Percentiles rank a stretch among this genome's conserved stretches.
These are phyloP conservation scores for Emydomyces testavorans DNA, from an alignment of 2,329 filamentous ascomycete genomes.

Conservation along the genomic window DNA sequence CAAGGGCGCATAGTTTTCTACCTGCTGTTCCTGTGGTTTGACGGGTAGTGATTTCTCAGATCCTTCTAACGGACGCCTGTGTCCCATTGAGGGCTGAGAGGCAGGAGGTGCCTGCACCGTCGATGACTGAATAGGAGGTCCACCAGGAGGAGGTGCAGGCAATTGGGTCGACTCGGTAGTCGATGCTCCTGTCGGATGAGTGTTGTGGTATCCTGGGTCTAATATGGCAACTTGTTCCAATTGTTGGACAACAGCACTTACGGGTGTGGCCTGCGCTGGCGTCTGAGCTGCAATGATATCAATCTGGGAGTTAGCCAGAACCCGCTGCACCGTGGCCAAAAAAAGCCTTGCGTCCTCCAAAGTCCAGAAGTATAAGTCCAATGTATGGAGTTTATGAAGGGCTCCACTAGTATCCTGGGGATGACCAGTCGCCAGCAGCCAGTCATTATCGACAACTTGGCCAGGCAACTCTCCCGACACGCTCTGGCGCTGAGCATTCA, in stretches of 20 bases:
- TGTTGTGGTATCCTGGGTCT: slow-evolving; percentile 38
- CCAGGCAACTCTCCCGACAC: slow-evolving; percentile 21
- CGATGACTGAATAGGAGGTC: slow-evolving; percentile 19
- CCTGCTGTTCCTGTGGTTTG: slow-evolving; percentile 19
- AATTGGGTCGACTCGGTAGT: slow-evolving; percentile 21
- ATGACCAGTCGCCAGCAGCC: slow-evolving; percentile 46
- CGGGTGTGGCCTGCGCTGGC: slow-evolving; percentile 28
- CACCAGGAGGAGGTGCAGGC: slow-evolving; percentile 18
- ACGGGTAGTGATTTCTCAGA: slow-evolving; percentile 2
- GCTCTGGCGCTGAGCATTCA: slow-evolving; percentile 34
- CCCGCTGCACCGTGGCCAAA: slow-evolving; percentile 34
- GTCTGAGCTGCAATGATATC: slow-evolving; percentile 40
- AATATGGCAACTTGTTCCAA: slow-evolving; percentile 51
- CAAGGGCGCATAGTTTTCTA: slow-evolving; percentile 39
- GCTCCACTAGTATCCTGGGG: slow-evolving; percentile 43
- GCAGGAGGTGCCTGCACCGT: slow-evolving; percentile 16
- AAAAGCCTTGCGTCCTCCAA: slow-evolving; percentile 46
- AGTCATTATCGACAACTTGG: slow-evolving; percentile 35
- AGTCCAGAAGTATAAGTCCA: slow-evolving; percentile 56
- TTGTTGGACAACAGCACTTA: slow-evolving; percentile 53
- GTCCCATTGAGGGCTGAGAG: slow-evolving; percentile 18
- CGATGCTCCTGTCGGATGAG: slow-evolving; percentile 19
- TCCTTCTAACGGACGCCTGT: slow-evolving; percentile 13
- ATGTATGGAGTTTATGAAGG: slow-evolving; percentile 47
- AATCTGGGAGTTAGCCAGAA: slow-evolving; percentile 33